Evolutionary conservation across 1,284 basidiomycete species (phyloP).

Genomic region (Blastosporella zonata): DNA sequence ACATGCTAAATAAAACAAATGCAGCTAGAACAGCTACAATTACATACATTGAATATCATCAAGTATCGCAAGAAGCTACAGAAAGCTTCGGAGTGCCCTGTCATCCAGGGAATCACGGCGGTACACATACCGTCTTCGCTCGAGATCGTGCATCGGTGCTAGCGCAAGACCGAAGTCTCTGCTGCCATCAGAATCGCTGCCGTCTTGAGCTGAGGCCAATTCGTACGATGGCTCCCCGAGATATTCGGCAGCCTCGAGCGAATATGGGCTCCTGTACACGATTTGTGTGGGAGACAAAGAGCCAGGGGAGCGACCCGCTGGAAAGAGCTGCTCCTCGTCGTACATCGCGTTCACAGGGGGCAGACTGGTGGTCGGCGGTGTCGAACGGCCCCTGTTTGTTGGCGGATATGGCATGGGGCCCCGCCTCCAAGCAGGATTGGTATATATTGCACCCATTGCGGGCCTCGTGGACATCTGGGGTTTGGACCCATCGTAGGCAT

Average conservation of each 20-base stretch:
- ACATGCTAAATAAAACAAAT: background rate
- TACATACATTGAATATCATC: background rate
- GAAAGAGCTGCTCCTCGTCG: constrained; percentile 7
- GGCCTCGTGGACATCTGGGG: background rate
- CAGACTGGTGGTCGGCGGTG: background rate
- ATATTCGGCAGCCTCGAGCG: background rate
- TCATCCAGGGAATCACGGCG: constrained; percentile 61
- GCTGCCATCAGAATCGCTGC: constrained; percentile 21
- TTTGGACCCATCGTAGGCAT: background rate
- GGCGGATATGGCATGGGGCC: background rate
- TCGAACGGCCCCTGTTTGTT: background rate
- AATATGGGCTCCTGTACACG: constrained; percentile 3
- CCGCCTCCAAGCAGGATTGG: background rate
- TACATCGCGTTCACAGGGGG: constrained; percentile 11
- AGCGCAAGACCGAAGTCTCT: constrained; percentile 41
- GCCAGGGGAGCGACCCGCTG: background rate
- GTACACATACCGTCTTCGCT: constrained; percentile 44
- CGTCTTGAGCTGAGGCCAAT: constrained; percentile 13
- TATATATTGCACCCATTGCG: background rate
- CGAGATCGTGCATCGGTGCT: constrained; percentile 54
- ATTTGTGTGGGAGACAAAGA: background rate
- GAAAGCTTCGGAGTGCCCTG: constrained; percentile 42
- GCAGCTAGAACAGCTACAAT: background rate
- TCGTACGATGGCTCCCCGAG: constrained; percentile 19
- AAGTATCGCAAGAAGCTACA: background rate